Base-by-base conservation (phyloP, 441 rosid genomes). In the Lepidium campestre region DNA sequence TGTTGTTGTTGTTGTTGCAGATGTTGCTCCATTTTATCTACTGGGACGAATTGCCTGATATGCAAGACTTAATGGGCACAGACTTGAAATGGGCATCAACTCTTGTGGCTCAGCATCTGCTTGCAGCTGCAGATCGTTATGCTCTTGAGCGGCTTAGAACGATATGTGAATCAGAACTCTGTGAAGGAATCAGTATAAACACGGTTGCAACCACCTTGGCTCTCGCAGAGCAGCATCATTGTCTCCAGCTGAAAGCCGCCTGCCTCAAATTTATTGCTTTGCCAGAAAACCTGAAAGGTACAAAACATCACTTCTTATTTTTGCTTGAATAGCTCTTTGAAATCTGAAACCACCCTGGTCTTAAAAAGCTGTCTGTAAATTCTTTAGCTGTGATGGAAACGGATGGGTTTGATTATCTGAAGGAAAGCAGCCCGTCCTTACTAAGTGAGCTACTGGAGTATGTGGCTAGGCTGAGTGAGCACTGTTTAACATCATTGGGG, bases 211-310 rank as follows among this genome's bases (percentile, higher is more conserved):
- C 96, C 34, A 90, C 94, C 4, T 80, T 90, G 58, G 91, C 94
- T 15, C 79, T 93, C 76, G 97, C 97, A 19, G 96, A 93, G 77
- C 97, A 88, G 73, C 98, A 93, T 72, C 97, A 90, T 53, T 90
- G 97, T 77, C 76, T 85, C 68, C 89, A 76, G 75, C 77, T 93
- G 50, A 93, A 90, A 82, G 62, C 86, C 8, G 90, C 85, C 13
- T 93, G 97, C 74, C 91, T 93, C 63, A 88, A 83, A 80, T 93
- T 90, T 52, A 82, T 93, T 27, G 88, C 96, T 11, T 74, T 71
- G 79, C 91, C 82, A 27, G 83, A 80, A 77, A 85, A 87, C 66
- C 71, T 87, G 15, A 85, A 81, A 79, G 92, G 96, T 86, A 72
- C 8, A 12, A 19, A 50, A 23, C 10, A 46, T 10, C 0, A 19